Conservation (phyloP, 306 rosid species). For the Malus asiatica region DNA sequence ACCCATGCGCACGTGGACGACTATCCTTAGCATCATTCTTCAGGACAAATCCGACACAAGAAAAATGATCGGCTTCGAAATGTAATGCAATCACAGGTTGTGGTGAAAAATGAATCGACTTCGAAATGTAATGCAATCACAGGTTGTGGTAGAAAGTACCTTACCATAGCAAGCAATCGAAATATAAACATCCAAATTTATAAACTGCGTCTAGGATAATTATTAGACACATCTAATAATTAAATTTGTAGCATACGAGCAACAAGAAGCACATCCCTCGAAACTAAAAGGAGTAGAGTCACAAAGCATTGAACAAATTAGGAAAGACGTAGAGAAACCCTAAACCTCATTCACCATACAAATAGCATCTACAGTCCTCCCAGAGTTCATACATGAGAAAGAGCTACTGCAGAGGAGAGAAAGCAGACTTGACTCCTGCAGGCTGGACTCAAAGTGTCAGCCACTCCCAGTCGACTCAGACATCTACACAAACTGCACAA, state of each 20-base stretch:
- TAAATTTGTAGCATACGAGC: neutral
- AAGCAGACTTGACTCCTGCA: conserved; percentile 12
- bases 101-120: neutral
- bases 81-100: neutral
- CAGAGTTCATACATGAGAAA: conserved; percentile 29
- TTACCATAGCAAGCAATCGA: neutral
- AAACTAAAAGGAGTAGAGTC: conserved; percentile 17
- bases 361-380: conserved; percentile 30
- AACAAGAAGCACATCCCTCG: conserved; percentile 18
- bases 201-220: neutral
- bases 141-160: neutral
- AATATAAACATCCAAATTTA: neutral
- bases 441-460: conserved; percentile 8
- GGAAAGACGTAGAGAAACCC: conserved; percentile 23
- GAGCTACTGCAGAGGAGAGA: conserved; percentile 27
- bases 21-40: neutral
- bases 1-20: neutral
- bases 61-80: neutral
- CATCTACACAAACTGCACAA: conserved; percentile 6
- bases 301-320: conserved; percentile 23
- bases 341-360: conserved; percentile 38
- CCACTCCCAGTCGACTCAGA: conserved; percentile 16
- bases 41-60: neutral
- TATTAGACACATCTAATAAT: neutral
- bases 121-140: neutral